Conservation (phyloP, 805 yeast species). For the Naumovozyma baii region DNA sequence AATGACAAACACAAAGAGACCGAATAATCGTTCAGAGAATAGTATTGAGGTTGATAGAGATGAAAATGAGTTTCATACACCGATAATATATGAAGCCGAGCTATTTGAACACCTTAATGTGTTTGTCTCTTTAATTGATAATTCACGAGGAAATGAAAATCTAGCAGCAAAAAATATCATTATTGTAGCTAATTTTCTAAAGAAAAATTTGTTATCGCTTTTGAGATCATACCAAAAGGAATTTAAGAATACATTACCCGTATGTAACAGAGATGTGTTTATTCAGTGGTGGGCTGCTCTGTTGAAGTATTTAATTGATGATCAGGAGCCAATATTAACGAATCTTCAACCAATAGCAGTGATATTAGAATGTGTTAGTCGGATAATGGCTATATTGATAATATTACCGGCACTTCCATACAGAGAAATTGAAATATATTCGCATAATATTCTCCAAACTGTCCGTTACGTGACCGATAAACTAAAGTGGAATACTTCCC, state of each 20-base stretch:
- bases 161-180: neutral
- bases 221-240: neutral
- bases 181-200: too few relatives aligned
- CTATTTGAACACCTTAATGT: constrained; percentile 18
- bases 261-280: constrained; percentile 11
- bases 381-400: constrained; percentile 21
- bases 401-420: constrained; percentile 7
- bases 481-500: constrained; percentile 19
- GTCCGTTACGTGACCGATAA: constrained; percentile 21
- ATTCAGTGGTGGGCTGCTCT: constrained; percentile 29
- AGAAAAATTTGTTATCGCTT: neutral
- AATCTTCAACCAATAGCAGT: constrained; percentile 21
- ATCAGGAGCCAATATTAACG: neutral
- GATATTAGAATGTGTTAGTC: constrained; percentile 28
- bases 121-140: constrained; percentile 13
- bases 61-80: too few relatives aligned
- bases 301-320: constrained; percentile 15
- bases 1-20: too few relatives aligned
- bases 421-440: constrained; percentile 16
- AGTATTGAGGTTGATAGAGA: too few relatives aligned
- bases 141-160: constrained; percentile 3
- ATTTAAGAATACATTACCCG: neutral
- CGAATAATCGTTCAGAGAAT: too few relatives aligned
- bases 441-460: constrained; percentile 21
- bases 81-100: constrained; percentile 8